Evolutionary conservation across 169 alveolate genomes (phyloP).

Genomic region (Toxoplasma gondii): DNA sequence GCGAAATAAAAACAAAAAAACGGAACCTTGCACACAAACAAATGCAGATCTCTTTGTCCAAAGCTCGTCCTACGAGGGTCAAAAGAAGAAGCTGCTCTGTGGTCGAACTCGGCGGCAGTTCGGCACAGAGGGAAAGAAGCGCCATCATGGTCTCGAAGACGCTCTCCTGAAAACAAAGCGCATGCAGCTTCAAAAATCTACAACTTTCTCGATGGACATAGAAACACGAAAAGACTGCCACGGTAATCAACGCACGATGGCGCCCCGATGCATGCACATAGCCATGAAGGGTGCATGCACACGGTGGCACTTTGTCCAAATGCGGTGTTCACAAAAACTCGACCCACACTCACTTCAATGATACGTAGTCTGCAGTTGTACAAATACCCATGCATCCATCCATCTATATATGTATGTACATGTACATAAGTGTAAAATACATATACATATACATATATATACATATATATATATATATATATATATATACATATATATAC

Average conservation of each 20-base stretch:
- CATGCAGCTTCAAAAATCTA: neutral
- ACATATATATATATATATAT: neutral
- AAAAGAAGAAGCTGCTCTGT: neutral
- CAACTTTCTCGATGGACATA: neutral
- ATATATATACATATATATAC: neutral
- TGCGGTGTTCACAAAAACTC: too few relatives aligned
- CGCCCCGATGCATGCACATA: neutral
- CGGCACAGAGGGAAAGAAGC: neutral
- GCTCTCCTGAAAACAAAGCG: conserved; percentile 15
- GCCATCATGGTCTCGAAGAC: neutral
- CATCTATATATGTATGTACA: neutral
- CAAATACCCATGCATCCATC: neutral
- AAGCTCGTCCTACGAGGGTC: neutral
- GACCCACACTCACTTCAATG: too few relatives aligned
- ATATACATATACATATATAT: neutral
- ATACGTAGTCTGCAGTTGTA: too few relatives aligned
- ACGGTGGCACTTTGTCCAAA: too few relatives aligned
- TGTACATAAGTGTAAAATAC: neutral
- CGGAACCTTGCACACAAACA: too few relatives aligned
- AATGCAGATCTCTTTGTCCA: too few relatives aligned
- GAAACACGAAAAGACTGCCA: neutral
- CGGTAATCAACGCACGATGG: neutral
- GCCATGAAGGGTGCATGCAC: too few relatives aligned
- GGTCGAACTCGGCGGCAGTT: neutral
- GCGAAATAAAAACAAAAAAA: too few relatives aligned